Evolutionary conservation across 495 filamentous ascomycete species (phyloP).

Genomic region (Pyronema omphalodes): DNA sequence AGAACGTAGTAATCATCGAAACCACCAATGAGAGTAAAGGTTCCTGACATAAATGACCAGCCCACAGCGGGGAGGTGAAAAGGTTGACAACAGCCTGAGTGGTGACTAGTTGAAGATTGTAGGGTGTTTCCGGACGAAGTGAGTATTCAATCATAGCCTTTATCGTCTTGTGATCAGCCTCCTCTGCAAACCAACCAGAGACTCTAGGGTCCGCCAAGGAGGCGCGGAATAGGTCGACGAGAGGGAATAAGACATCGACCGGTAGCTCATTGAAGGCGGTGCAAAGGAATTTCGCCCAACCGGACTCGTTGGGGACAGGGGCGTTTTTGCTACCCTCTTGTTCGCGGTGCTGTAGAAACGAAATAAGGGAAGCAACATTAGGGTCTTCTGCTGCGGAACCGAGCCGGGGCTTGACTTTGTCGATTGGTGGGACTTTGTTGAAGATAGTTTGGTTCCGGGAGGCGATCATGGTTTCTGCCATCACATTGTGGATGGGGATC

Average conservation of each 20-base stretch:
- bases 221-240: conserved; percentile 64
- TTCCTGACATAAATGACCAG: conserved; percentile 26
- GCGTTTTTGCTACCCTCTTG: conserved; percentile 37
- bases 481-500: conserved; percentile 50
- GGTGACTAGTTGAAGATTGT: conserved; percentile 66
- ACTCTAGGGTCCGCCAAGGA: conserved; percentile 65
- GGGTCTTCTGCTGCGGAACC: conserved; percentile 33
- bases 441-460: conserved; percentile 52
- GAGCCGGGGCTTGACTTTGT: conserved; percentile 68
- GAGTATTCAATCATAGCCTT: conserved; percentile 43
- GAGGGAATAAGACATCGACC: conserved; percentile 46
- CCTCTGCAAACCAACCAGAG: conserved; percentile 72
- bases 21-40: conserved; percentile 24
- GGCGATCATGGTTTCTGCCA: conserved; percentile 26
- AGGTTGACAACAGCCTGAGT: conserved; percentile 44
- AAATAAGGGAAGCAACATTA: conserved; percentile 37
- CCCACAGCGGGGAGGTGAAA: conserved; percentile 43
- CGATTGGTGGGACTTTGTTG: conserved; percentile 61
- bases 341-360: conserved; percentile 43
- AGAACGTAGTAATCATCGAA: conserved; percentile 32
- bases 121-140: conserved; percentile 37
- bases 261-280: conserved; percentile 34
- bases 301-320: conserved; percentile 40
- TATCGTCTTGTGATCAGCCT: conserved; percentile 44
- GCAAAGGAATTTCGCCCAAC: conserved; percentile 36